Percentiles rank a stretch among this genome's conserved stretches.
These are phyloP conservation scores for Thermomyces lanuginosus DNA, from an alignment of 2,329 filamentous ascomycete genomes.

Conservation along the genomic window DNA sequence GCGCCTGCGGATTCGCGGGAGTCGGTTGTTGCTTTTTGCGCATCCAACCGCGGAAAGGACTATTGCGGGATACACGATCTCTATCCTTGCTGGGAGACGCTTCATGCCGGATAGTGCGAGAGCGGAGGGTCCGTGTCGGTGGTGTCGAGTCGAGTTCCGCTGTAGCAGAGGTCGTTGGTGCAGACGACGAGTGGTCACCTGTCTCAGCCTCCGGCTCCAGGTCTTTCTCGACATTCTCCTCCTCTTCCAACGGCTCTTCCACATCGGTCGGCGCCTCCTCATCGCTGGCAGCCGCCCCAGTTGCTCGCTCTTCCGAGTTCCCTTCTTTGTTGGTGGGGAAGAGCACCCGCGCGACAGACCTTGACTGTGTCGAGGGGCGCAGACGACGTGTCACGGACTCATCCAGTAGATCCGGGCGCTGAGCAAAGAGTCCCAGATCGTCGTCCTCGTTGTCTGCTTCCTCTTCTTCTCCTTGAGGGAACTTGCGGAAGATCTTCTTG, in stretches of 20 bases:
- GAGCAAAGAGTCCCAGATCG: slow-evolving; percentile 26
- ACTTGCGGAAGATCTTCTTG: slow-evolving; percentile 44
- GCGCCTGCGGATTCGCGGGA: too few relatives aligned
- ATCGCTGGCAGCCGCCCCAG: slow-evolving; percentile 21
- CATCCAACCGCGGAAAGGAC: slow-evolving; percentile 27
- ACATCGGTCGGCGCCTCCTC: slow-evolving; percentile 42
- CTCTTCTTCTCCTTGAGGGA: slow-evolving; percentile 25
- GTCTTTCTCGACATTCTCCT: slow-evolving; percentile 7
- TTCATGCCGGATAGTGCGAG: slow-evolving; percentile 15
- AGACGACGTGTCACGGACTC: slow-evolving; percentile 13
- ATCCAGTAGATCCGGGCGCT: slow-evolving; percentile 23
- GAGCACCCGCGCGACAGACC: slow-evolving; percentile 44
- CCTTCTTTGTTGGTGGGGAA: slow-evolving; percentile 35
- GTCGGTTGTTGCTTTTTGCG: slow-evolving; percentile 25
- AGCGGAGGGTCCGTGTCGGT: slow-evolving; percentile 17
- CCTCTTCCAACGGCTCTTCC: slow-evolving; percentile 23
- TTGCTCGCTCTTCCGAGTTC: slow-evolving; percentile 20
- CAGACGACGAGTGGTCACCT: slow-evolving; percentile 11
- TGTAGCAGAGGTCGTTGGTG: slow-evolving; percentile 16
- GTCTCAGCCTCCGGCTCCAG: slow-evolving; percentile 8
- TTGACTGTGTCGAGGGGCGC: slow-evolving; percentile 40
- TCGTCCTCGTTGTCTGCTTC: slow-evolving; percentile 21
- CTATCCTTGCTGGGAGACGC: too few relatives aligned
- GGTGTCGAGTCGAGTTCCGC: slow-evolving; percentile 10
- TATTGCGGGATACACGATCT: too few relatives aligned